Conservation (phyloP, 306 rosid genomes). For the Biancaea sappan region DNA sequence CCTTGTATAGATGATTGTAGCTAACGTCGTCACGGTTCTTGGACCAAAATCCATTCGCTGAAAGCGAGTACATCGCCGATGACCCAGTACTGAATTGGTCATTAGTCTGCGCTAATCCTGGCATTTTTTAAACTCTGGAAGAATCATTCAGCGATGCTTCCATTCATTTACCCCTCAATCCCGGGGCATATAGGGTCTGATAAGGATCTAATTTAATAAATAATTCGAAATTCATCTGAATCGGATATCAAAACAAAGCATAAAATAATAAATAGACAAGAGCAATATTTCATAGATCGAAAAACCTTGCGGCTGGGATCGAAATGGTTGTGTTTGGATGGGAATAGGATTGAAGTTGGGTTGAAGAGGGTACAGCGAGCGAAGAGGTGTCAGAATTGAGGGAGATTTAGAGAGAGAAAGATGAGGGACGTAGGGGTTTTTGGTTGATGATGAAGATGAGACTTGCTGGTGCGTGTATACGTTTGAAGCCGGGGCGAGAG, state of each 20-base stretch:
- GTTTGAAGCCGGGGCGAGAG: slow-evolving; percentile 24
- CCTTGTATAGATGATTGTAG: slow-evolving; percentile 80
- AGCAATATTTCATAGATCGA: slow-evolving; percentile 38
- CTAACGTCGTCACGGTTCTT: slow-evolving; percentile 67
- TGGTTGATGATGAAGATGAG: slow-evolving; percentile 65
- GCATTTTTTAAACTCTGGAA: slow-evolving; percentile 66
- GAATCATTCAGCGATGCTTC: slow-evolving; percentile 44
- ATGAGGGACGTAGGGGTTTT: slow-evolving; percentile 45
- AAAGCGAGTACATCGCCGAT: slow-evolving; percentile 55
- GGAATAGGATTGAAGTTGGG: slow-evolving; percentile 39
- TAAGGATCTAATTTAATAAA: slow-evolving; percentile 47
- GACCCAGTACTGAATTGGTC: slow-evolving; percentile 68
- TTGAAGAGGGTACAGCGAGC: slow-evolving; percentile 4
- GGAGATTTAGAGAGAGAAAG: slow-evolving; percentile 47
- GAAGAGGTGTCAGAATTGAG: slow-evolving; percentile 25
- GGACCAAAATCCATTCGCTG: slow-evolving; percentile 80
- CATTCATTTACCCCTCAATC: slow-evolving; percentile 40
- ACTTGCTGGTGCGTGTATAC: slow-evolving; percentile 60
- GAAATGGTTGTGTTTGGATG: slow-evolving; percentile 19
- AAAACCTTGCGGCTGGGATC: slow-evolving; percentile 36
- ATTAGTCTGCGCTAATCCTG: slow-evolving; percentile 71
- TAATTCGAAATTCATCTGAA: slow-evolving; percentile 25
- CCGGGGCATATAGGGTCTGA: neutral
- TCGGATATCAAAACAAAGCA: slow-evolving; percentile 17
- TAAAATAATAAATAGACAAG: slow-evolving; percentile 24